Evolutionary conservation across 2,329 filamentous ascomycete genomes (phyloP).

Genomic region (Dothidotthia symphoricarpi): DNA sequence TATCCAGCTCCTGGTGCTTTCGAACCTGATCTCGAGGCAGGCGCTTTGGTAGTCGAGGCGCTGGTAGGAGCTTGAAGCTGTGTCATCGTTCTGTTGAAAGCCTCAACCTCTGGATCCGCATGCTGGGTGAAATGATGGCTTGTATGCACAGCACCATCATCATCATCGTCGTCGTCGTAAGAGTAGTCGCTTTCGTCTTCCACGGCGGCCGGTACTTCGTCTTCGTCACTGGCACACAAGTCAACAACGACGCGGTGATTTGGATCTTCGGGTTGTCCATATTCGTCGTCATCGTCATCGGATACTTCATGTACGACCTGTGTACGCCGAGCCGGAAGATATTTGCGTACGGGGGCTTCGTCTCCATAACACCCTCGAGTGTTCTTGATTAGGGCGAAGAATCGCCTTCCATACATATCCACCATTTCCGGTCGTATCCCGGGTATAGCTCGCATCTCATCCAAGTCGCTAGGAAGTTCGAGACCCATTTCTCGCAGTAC

Average conservation of each 20-base stretch:
- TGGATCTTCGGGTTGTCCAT: conserved; percentile 45
- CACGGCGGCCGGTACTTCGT: conserved; percentile 10
- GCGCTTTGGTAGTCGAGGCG: conserved; percentile 9
- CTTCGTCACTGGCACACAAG: conserved; percentile 39
- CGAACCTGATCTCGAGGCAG: conserved; percentile 15
- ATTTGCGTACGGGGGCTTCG: conserved; percentile 15
- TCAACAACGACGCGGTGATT: conserved; percentile 53
- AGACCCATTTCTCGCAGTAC: conserved; percentile 73
- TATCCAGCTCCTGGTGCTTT: conserved; percentile 13
- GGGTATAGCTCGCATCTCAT: conserved; percentile 63
- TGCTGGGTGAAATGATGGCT: conserved; percentile 33
- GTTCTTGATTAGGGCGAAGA: conserved; percentile 57
- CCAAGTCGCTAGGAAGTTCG: conserved; percentile 60
- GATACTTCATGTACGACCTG: conserved; percentile 32
- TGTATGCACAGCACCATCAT: conserved; percentile 18
- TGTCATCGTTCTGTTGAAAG: conserved; percentile 29
- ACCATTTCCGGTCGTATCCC: conserved; percentile 65
- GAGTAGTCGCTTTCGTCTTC: conserved; percentile 23
- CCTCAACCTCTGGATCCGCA: conserved; percentile 28
- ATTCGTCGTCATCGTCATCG: conserved; percentile 39
- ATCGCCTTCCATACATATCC: conserved; percentile 57
- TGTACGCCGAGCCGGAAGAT: conserved; percentile 12
- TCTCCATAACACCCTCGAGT: conserved; percentile 28
- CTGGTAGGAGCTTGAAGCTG: conserved; percentile 18
- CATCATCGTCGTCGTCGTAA: conserved; percentile 23